A percentile compares a stretch with the other conserved stretches of the same genome.
Conservation (phyloP, 495 filamentous ascomycete genomes). For the Aspergillus kassunensis region DNA sequence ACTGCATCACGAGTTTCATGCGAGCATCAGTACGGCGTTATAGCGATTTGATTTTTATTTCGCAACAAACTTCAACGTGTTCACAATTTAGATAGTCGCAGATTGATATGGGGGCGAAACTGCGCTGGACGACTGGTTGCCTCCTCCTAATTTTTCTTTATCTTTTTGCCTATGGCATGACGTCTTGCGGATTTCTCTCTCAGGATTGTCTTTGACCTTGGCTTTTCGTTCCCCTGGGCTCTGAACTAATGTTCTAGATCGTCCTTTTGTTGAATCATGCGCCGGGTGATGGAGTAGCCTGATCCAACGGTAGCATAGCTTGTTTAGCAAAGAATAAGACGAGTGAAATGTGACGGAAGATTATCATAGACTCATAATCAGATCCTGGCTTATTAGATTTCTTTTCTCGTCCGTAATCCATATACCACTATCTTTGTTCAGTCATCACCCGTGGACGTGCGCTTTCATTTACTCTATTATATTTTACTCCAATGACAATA, state of each 20-base stretch:
- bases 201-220: not conserved
- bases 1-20: conserved; percentile 37
- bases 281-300: conserved; percentile 3
- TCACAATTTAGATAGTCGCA: conserved; percentile 51
- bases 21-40: conserved; percentile 50
- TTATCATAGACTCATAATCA: too few species aligned
- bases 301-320: conserved; percentile 7
- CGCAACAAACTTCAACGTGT: conserved; percentile 17
- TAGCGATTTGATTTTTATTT: conserved; percentile 36
- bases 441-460: too few species aligned
- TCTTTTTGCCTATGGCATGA: conserved; percentile 15
- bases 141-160: conserved; percentile 35
- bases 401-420: too few species aligned
- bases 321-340: conserved; percentile 8
- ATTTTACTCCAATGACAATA: too few species aligned
- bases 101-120: conserved; percentile 40
- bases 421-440: too few species aligned
- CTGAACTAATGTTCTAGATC: conserved; percentile 8
- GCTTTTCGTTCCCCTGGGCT: not conserved
- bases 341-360: not conserved
- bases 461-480: too few species aligned
- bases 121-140: conserved; percentile 61
- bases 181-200: not conserved
- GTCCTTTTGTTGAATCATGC: conserved; percentile 5
- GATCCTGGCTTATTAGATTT: too few species aligned